These are phyloP conservation scores for Letharia lupina DNA, from an alignment of 495 filamentous ascomycete genomes.

Conservation along the genomic window DNA sequence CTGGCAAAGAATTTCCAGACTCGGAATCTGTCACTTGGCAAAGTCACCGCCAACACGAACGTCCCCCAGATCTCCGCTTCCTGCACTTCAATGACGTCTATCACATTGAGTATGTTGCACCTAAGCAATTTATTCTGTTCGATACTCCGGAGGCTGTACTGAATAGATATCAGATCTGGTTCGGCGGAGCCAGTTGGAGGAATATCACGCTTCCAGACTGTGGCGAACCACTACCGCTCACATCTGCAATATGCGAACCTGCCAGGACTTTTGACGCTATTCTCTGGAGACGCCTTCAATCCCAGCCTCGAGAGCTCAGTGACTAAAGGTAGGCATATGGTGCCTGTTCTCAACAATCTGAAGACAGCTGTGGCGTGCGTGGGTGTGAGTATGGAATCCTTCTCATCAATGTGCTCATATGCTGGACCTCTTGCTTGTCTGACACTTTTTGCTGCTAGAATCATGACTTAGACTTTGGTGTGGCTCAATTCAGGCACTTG, in stretches of 20 bases:
- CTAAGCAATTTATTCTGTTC: background rate
- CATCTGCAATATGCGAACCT: conserved; percentile 49
- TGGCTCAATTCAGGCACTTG: conserved; percentile 65
- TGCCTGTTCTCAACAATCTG: conserved; percentile 73
- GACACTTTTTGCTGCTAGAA: conserved; percentile 42
- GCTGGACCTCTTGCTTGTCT: conserved; percentile 3
- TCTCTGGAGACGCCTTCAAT: conserved; percentile 90
- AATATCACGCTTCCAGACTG: conserved; percentile 66
- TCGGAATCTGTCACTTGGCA: conserved; percentile 10
- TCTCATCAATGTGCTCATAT: conserved; percentile 1
- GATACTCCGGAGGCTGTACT: background rate
- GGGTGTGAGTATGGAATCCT: conserved; percentile 49
- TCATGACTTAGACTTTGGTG: conserved; percentile 92
- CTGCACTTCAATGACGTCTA: conserved; percentile 93
- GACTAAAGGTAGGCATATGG: conserved; percentile 86
- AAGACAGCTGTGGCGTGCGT: conserved; percentile 68
- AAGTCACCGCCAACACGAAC: conserved; percentile 2
- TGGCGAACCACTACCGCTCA: conserved; percentile 62
- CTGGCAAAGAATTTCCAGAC: background rate
- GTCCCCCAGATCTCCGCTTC: conserved; percentile 61
- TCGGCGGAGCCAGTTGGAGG: conserved; percentile 78
- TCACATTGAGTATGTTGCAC: conserved; percentile 58
- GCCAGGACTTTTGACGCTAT: conserved; percentile 64
- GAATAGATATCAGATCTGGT: conserved; percentile 35
- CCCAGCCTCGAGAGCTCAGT: conserved; percentile 77